phyloP scores from a whole-genome alignment of 2,329 filamentous ascomycete genomes.

The Talaromyces piceae region DNA sequence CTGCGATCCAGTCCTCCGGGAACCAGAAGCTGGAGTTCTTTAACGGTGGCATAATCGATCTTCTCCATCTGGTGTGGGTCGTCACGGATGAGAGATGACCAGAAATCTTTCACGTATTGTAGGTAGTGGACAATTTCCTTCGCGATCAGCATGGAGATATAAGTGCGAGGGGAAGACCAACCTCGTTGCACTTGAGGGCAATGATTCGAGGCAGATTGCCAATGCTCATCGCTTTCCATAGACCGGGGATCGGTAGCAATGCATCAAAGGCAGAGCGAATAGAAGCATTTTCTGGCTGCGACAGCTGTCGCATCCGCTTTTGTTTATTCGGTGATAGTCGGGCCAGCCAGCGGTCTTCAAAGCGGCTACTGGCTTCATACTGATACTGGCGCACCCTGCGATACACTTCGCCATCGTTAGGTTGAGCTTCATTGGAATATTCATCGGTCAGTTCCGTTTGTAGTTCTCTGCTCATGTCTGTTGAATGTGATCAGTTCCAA shows the following conservation, averaged over 20 bases:
- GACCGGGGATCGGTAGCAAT: conserved; percentile 1
- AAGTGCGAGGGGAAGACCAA: neutral
- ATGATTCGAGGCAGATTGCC: neutral
- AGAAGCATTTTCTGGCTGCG: conserved; percentile 5
- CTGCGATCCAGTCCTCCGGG: neutral
- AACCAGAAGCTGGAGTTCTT: conserved; percentile 4
- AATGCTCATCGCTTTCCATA: conserved; percentile 2
- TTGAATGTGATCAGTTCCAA: conserved; percentile 6
- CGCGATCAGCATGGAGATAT: neutral
- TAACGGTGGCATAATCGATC: conserved; percentile 12
- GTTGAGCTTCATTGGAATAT: conserved; percentile 6
- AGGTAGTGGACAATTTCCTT: conserved; percentile 23
- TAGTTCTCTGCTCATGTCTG: conserved; percentile 4
- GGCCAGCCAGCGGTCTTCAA: conserved; percentile 13
- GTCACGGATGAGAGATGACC: conserved; percentile 17
- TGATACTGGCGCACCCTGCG: conserved; percentile 2
- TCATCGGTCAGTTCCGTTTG: conserved; percentile 8
- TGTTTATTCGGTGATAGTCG: conserved; percentile 14
- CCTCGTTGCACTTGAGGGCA: conserved; percentile 1
- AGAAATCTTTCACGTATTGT: conserved; percentile 22
- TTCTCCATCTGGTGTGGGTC: conserved; percentile 18
- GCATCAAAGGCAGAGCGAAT: conserved; percentile 3
- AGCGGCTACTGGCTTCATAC: conserved; percentile 7
- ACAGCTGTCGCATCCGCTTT: conserved; percentile 13
- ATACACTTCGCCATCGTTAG: conserved; percentile 2